Evolutionary conservation across 306 rosid species (phyloP).

Genomic region (Arachis hypogaea): DNA sequence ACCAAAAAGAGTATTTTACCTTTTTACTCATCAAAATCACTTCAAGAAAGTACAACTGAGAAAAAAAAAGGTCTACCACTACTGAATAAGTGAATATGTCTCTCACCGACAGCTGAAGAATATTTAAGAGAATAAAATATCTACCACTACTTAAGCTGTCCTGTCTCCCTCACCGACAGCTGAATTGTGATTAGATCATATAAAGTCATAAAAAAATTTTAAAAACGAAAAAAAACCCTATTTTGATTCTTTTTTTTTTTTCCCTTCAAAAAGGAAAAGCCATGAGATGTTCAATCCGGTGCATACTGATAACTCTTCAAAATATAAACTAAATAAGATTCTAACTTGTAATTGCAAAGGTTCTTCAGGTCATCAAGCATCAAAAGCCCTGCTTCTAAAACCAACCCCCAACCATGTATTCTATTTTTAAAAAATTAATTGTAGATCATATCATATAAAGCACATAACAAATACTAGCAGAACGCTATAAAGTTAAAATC

Average conservation of each 20-base stretch:
- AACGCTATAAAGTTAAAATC: not conserved
- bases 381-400: constrained; percentile 1
- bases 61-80: constrained; percentile 10
- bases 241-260: not conserved
- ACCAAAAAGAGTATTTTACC: constrained; percentile 21
- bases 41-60: constrained; percentile 19
- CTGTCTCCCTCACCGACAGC: constrained; percentile 14
- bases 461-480: not conserved
- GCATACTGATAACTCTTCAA: not conserved
- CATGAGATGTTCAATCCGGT: constrained; percentile 1
- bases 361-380: constrained; percentile 17
- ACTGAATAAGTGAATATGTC: not conserved
- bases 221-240: not conserved
- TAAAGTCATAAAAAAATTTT: not conserved
- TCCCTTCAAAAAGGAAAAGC: not conserved
- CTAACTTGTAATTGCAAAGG: constrained; percentile 8
- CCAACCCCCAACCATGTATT: not conserved
- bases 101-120: constrained; percentile 24
- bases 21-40: constrained; percentile 18
- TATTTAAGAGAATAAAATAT: constrained; percentile 20
- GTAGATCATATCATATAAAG: not conserved
- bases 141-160: constrained; percentile 19
- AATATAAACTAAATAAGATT: constrained; percentile 30
- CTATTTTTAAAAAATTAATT: not conserved
- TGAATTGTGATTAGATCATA: constrained; percentile 1